Evolutionary conservation across 2,329 filamentous ascomycete species (phyloP), one percentile per base, ranked within the genome.

Genomic region (Davidsoniella australis): DNA sequence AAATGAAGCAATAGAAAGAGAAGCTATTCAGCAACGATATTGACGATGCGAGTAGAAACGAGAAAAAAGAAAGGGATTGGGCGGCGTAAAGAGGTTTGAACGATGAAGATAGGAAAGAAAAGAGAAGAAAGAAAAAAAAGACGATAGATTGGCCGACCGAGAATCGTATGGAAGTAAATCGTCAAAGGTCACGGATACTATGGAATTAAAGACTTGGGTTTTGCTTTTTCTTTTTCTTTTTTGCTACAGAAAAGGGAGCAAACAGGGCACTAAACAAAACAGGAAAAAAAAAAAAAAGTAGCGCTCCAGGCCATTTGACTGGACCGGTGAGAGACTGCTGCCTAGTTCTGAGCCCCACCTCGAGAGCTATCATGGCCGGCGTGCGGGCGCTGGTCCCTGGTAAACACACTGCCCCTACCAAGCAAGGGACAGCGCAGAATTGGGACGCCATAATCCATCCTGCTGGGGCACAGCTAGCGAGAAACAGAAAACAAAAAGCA

Each of bases 311-410:
- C 47, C 24, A 43, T 49, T 45, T 42, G 33, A 39, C 47, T 48
- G 29, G 47, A 43, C 47, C 40, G 41, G 41, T 44, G 33, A 49
- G 17, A 26, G 47, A 29, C 47, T 49, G 47, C 47, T 49, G 47
- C 47, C 47, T 49, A 49, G 47, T 23, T 33, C 6, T 16, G 10
- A 5, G 47, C 41, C 41, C 47, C 47, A 49, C 47, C 29, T 20
- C 4, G n/a, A 5, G n/a, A 6, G 7, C 18, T 23, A 12, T 45
- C 18, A 49, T 49, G 47, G 47, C 20, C 10, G 6, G 2, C 26
- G 9, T 46, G 44, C 29, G 44, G 33, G 38, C 6, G 37, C 23
- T 24, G 8, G 39, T 40, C 10, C 33, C 44, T 46, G 17, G 17
- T 10, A 38, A 17, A 17, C 23, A 12, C 26, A 45, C 43, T 36